Base-by-base conservation (phyloP, 2,329 filamentous ascomycete species). In the Pseudophaeomoniella oleicola region DNA sequence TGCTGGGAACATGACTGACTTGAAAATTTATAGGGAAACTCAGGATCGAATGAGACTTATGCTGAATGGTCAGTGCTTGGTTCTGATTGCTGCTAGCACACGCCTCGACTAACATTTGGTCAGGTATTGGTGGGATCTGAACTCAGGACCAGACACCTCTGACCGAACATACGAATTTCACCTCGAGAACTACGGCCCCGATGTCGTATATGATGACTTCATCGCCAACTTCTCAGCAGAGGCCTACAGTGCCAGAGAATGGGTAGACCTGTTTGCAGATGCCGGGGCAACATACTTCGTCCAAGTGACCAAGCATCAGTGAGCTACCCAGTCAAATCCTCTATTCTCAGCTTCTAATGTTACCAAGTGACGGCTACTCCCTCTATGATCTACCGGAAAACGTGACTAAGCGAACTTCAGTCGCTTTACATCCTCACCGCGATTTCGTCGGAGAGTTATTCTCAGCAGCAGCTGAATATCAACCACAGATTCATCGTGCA, bases 191-290 rank as follows among this genome's bases (percentile, higher is more conserved):
- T 73, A 67, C 42, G 70, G 71, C 0, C 58, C 59, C 0, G 47
- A 70, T 17, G 57, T 66, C 44, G 60, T 60, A 10, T 75, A 75
- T 45, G 71, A 75, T 42, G 69, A 75, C 47, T 67, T 67, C 36
- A 66, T 74, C 44, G 50, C 54, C 3, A 57, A 68, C 39, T 75
- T 72, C 51, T 73, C 67, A 0, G 67, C 66, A 0, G 53, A 57
- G 0, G 47, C 48, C 1, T 75, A 58, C 43, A 57, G 71, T 42
- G 60, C 71, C 0, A 70, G 67, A 37, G 64, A 59, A 22, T 71
- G 67, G 66, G 64, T 71, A 2, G 66, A 71, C 43, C 57, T 71
- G 1, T 64, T 71, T 37, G 61, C 63, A 2, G 66, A 67, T 22
- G 58, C 67, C 2, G 67, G 67, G 5, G 67, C 67, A 4, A 60